These are phyloP conservation scores for Trichoderma sp. DNA, from an alignment of 2,329 filamentous ascomycete species.

Conservation along the genomic window DNA sequence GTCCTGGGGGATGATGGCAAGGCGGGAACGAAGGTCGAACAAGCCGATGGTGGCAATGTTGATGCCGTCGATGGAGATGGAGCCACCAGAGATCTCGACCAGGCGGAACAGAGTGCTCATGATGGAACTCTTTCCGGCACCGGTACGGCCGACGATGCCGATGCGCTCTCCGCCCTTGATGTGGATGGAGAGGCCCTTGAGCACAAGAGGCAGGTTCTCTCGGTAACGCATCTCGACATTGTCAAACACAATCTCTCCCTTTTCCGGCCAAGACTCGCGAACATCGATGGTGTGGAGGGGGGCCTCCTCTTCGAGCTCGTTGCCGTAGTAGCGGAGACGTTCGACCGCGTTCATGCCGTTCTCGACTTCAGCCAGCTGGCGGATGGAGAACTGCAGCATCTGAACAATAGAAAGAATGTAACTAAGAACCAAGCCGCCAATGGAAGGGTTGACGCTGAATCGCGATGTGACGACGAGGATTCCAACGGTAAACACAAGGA, in stretches of 20 bases:
- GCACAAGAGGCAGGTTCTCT: constrained; percentile 65
- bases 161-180: constrained; percentile 74
- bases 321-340: constrained; percentile 85
- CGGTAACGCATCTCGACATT: constrained; percentile 79
- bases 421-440: constrained; percentile 80
- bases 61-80: constrained; percentile 62
- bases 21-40: constrained; percentile 68
- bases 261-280: constrained; percentile 75
- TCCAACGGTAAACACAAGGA: constrained; percentile 81
- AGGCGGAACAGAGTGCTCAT: constrained; percentile 80
- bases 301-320: constrained; percentile 81
- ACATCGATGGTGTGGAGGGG: constrained; percentile 74
- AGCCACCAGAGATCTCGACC: constrained; percentile 60
- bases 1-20: constrained; percentile 82
- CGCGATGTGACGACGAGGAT: constrained; percentile 90
- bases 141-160: constrained; percentile 77
- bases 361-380: constrained; percentile 91
- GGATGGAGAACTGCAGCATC: constrained; percentile 93
- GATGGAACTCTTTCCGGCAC: constrained; percentile 79
- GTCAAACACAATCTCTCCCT: constrained; percentile 74
- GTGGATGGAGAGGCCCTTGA: constrained; percentile 68
- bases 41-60: constrained; percentile 72
- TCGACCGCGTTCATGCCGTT: constrained; percentile 98
- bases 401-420: constrained; percentile 93
- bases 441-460: constrained; percentile 80